Evolutionary conservation across 768 basidiomycete species (phyloP).

Genomic region (Trametes cinnabarina): DNA sequence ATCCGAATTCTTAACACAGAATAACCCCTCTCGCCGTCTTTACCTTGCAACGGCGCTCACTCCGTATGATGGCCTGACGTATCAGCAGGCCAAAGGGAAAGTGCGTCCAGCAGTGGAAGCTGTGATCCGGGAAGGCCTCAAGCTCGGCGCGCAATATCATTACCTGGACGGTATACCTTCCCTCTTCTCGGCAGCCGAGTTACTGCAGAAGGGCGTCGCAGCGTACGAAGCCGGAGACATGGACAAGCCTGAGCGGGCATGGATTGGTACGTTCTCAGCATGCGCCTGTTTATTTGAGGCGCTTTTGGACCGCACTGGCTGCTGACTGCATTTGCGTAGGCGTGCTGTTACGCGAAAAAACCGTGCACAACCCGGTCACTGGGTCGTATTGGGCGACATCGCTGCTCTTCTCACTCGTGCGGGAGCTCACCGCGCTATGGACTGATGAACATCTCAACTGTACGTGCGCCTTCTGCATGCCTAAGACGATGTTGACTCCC

Average conservation of each 20-base stretch:
- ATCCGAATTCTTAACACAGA: constrained; percentile 35
- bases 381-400: constrained; percentile 72
- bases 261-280: constrained; percentile 51
- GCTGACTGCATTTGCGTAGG: constrained; percentile 39
- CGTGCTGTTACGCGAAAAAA: constrained; percentile 61
- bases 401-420: constrained; percentile 70
- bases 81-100: constrained; percentile 64
- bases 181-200: constrained; percentile 54
- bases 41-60: constrained; percentile 77
- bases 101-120: constrained; percentile 56
- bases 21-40: constrained; percentile 53
- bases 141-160: constrained; percentile 75
- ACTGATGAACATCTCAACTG: constrained; percentile 42
- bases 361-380: constrained; percentile 58
- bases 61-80: constrained; percentile 62
- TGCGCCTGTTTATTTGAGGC: too few relatives aligned
- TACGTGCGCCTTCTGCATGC: constrained; percentile 29
- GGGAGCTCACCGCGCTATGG: constrained; percentile 63
- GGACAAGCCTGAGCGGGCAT: constrained; percentile 47
- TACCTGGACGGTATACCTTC: constrained; percentile 73
- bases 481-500: neutral
- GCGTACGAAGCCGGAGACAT: constrained; percentile 5
- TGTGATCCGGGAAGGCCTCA: constrained; percentile 80
- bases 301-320: neutral
- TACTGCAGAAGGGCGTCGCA: constrained; percentile 35